Conservation (phyloP, 352 stramenopile genomes). For the Phytophthora brassicae region DNA sequence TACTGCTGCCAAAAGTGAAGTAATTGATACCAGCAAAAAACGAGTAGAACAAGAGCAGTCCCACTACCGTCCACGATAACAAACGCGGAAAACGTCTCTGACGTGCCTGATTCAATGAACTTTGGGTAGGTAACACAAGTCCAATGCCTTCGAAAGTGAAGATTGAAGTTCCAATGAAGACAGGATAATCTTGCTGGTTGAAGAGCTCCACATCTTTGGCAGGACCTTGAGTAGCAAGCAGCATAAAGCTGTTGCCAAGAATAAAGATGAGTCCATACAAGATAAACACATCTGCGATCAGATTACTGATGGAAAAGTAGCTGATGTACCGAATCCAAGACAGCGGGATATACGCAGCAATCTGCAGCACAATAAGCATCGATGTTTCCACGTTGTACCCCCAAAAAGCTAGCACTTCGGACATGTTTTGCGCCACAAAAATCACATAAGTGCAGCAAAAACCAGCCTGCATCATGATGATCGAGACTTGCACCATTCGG, state of each 20-base stretch:
- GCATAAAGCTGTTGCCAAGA: conserved; percentile 70
- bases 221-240: conserved; percentile 49
- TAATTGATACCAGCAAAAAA: conserved; percentile 85
- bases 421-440: conserved; percentile 81
- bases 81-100: conserved; percentile 66
- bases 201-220: conserved; percentile 61
- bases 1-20: conserved; percentile 61
- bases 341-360: conserved; percentile 73
- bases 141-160: conserved; percentile 86
- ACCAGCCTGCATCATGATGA: conserved; percentile 82
- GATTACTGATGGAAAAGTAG: conserved; percentile 86
- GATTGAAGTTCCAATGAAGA: conserved; percentile 80
- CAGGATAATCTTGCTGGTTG: conserved; percentile 67
- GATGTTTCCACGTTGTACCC: conserved; percentile 45
- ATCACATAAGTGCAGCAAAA: conserved; percentile 88
- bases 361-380: conserved; percentile 71
- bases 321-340: conserved; percentile 87
- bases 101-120: conserved; percentile 57
- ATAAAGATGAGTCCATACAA: conserved; percentile 78
- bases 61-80: conserved; percentile 62
- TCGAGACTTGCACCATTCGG: conserved; percentile 78
- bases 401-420: conserved; percentile 65
- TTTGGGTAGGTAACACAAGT: conserved; percentile 76
- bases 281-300: conserved; percentile 85
- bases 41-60: conserved; percentile 79